These are phyloP conservation scores for Cyphellophora europaea DNA, from an alignment of 2,329 filamentous ascomycete genomes.

Conservation along the genomic window DNA sequence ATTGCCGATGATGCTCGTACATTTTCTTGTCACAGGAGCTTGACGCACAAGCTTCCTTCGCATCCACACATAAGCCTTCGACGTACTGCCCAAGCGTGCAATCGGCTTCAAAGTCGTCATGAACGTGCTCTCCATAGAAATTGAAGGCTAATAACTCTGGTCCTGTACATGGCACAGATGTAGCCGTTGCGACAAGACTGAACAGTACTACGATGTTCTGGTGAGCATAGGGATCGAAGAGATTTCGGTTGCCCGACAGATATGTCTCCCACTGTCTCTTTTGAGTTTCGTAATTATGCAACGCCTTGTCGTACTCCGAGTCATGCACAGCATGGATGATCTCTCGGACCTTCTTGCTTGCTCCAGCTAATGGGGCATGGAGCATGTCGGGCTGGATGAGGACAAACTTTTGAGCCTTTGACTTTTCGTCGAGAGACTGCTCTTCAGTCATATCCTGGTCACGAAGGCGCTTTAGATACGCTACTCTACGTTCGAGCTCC, in stretches of 20 bases:
- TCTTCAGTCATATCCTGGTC: constrained; percentile 50
- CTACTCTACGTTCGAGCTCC: constrained; percentile 76
- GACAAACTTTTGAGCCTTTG: constrained; percentile 65
- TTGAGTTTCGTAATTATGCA: constrained; percentile 89
- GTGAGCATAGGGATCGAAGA: constrained; percentile 92
- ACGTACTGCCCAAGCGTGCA: constrained; percentile 93
- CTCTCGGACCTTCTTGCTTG: constrained; percentile 80
- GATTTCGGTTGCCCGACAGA: constrained; percentile 73
- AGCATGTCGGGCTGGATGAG: constrained; percentile 95
- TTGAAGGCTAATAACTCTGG: constrained; percentile 82
- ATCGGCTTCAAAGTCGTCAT: constrained; percentile 63
- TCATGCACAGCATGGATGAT: constrained; percentile 91
- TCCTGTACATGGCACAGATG: constrained; percentile 85
- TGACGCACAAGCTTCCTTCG: constrained; percentile 66
- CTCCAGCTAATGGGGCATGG: constrained; percentile 67
- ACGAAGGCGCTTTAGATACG: constrained; percentile 71
- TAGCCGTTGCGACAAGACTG: constrained; percentile 86
- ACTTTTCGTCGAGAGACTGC: constrained; percentile 49
- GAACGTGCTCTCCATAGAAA: constrained; percentile 86
- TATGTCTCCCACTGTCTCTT: constrained; percentile 96
- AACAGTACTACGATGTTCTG: constrained; percentile 94
- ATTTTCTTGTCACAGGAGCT: constrained; percentile 83
- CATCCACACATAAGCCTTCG: constrained; percentile 73
- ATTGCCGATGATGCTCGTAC: constrained; percentile 89
- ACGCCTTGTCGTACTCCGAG: constrained; percentile 89